Conservation (phyloP, 805 yeast species). For the Limtongia smithiae region DNA sequence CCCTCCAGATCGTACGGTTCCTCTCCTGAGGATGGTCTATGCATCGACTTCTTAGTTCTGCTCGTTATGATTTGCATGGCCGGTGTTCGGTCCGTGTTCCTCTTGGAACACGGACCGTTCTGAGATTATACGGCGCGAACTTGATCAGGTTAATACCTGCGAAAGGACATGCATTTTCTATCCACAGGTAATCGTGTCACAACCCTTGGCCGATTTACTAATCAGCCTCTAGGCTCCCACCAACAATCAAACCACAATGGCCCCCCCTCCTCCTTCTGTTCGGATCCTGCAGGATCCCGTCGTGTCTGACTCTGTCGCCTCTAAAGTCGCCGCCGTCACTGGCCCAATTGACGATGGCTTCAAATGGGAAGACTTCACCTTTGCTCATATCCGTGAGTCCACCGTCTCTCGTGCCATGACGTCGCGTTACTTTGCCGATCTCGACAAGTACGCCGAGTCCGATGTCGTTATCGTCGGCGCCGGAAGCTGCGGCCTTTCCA, state of each 20-base stretch:
- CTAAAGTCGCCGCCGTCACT: conserved; percentile 26
- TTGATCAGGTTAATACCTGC: conserved; percentile 47
- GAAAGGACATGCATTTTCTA: conserved; percentile 40
- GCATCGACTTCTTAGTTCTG: background rate
- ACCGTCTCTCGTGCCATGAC: conserved; percentile 82
- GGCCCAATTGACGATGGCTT: conserved; percentile 9
- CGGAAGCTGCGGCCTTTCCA: conserved; percentile 71
- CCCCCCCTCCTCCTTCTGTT: conserved; percentile 29
- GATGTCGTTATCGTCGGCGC: conserved; percentile 76
- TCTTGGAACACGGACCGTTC: conserved; percentile 21
- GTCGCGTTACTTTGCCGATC: conserved; percentile 63
- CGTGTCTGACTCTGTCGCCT: conserved; percentile 17
- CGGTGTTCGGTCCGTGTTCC: conserved; percentile 12
- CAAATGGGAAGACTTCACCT: conserved; percentile 66
- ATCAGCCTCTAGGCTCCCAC: too few species aligned
- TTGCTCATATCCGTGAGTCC: conserved; percentile 72
- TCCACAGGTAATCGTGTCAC: background rate
- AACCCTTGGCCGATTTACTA: background rate
- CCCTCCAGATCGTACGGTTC: too few species aligned
- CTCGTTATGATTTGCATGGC: conserved; percentile 8
- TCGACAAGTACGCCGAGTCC: conserved; percentile 70
- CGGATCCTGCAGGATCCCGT: conserved; percentile 10
- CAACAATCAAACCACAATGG: conserved; percentile 13
- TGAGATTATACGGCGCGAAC: conserved; percentile 45
- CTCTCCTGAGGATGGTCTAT: conserved; percentile 1